Base-by-base conservation (phyloP, 2,329 filamentous ascomycete species). In the Aspergillus felis region DNA sequence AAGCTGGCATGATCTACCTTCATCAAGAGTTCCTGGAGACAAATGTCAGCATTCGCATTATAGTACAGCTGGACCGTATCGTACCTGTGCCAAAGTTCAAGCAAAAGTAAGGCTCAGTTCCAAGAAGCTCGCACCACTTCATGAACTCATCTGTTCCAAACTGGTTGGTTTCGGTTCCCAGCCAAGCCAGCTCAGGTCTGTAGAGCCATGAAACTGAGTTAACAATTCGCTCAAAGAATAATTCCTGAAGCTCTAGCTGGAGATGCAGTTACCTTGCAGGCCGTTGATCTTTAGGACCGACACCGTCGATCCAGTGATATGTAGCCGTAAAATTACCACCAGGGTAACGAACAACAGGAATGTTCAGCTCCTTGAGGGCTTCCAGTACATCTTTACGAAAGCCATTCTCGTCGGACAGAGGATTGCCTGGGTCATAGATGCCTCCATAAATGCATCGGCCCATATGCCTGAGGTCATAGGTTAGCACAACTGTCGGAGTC, bases 81-180 rank as follows among this genome's bases (percentile, higher is more conserved):
- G 14, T 86, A 60, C 88, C 90, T 2, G 90, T 94, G 56, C 90
- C 90, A 72, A 94, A 87, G 77, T 94, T 94, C 57, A 94, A 78
- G 61, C 85, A 87, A 44, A 94, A 80, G 71, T 92, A 94, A 4
- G 90, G 90, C 77, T 92, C 88, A 0, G 89, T 88, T 25, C 84
- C 84, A 7, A 92, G 84, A 9, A 84, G 78, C 63, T 87, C 81
- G 61, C 90, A 91, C 89, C 89, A 93, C 64, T 87, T 82, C 82
- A 94, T 84, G 74, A 94, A 94, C 77, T 94, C 91, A 71, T 94
- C 89, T 0, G 90, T 94, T 57, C 90, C 90, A 67, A 94, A 92
- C 60, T 87, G 79, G 71, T 94, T 94, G 28, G 81, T 84, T 77
- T 94, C 91, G 1, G 84, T 83, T 35, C 87, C 88, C 22, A 89